A percentile compares a stretch with the other conserved stretches of the same genome.
phyloP scores from a whole-genome alignment of 441 rosid genomes.

The Melastoma candidum region DNA sequence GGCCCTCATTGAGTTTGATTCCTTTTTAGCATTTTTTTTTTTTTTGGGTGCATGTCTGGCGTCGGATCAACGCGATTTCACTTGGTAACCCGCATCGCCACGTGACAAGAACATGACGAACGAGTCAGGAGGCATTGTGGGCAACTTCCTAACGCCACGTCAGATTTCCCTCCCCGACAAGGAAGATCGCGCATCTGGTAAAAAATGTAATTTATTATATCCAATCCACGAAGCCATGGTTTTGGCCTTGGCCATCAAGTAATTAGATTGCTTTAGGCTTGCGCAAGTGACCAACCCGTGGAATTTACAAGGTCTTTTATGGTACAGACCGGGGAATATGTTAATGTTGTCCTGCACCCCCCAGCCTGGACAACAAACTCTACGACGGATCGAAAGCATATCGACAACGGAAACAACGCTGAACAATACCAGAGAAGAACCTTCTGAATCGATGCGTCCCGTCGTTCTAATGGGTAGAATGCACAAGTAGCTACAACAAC shows the following conservation, averaged over 20 bases:
- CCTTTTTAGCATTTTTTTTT: no score
- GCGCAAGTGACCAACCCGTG: slow-evolving; percentile 60
- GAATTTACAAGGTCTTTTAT: slow-evolving; percentile 90
- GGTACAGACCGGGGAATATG: slow-evolving; percentile 74
- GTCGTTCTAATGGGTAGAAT: slow-evolving; percentile 92
- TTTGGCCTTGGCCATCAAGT: background rate
- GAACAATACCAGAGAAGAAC: slow-evolving; percentile 28
- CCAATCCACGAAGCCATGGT: background rate
- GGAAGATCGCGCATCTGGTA: no score
- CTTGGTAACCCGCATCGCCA: no score
- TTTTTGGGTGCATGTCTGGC: no score
- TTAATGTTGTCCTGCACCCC: slow-evolving; percentile 57
- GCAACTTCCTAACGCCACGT: no score
- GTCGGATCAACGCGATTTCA: no score
- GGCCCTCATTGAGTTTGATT: no score
- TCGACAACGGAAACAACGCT: slow-evolving; percentile 9
- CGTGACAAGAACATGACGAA: no score
- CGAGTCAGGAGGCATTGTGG: no score
- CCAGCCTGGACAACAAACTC: slow-evolving; percentile 46
- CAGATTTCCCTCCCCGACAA: no score
- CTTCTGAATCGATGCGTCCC: slow-evolving; percentile 48
- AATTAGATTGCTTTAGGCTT: slow-evolving; percentile 68
- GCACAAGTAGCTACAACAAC: slow-evolving; percentile 87
- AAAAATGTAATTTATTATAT: background rate
- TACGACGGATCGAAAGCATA: slow-evolving; percentile 10